A percentile compares a stretch with the other conserved stretches of the same genome.
Conservation (phyloP, 2,329 filamentous ascomycete species). For the Monilinia aucupariae region DNA sequence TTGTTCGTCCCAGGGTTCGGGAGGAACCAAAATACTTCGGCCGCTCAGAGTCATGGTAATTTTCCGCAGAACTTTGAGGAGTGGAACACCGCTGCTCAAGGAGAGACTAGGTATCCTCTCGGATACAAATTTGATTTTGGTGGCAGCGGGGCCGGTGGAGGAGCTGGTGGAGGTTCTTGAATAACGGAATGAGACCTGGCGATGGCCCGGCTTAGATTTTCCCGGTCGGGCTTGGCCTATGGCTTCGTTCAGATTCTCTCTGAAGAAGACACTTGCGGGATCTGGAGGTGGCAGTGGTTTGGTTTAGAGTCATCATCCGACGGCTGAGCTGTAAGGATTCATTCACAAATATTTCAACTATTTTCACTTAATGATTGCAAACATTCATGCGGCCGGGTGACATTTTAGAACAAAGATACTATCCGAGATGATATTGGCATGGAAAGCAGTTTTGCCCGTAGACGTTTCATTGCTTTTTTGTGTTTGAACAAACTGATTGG, state of each 20-base stretch:
- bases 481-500: neutral
- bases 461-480: neutral
- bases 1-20: slow-evolving; percentile 1
- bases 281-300: neutral
- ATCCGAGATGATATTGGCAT: neutral
- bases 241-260: neutral
- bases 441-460: neutral
- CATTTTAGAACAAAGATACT: neutral
- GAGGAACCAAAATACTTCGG: neutral
- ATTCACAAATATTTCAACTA: neutral
- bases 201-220: neutral
- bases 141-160: neutral
- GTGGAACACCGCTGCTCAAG: slow-evolving; percentile 2
- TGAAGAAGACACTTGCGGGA: neutral
- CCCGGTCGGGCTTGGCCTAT: neutral
- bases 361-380: neutral
- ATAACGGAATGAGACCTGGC: neutral
- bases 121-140: slow-evolving; percentile 5
- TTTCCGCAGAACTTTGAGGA: neutral
- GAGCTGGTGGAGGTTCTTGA: neutral
- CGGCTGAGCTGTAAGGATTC: neutral
- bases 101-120: slow-evolving; percentile 6
- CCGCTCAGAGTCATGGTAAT: neutral
- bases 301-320: neutral
- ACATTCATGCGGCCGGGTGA: neutral